phyloP scores from a whole-genome alignment of 164 flowering plant species.

The Brasenia schreberi region DNA sequence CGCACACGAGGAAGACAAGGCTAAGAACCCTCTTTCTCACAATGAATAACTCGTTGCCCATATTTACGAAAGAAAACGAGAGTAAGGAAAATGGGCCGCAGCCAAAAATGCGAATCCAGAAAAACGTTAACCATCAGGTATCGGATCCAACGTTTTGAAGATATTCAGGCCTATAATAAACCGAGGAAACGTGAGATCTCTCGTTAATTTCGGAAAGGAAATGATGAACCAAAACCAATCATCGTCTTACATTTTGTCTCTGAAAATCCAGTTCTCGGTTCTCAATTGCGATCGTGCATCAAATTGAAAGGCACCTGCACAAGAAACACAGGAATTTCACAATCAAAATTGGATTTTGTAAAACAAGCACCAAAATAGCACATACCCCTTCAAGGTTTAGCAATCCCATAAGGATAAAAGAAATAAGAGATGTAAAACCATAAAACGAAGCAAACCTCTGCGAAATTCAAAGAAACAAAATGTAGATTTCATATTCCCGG shows the following conservation, averaged over 20 bases:
- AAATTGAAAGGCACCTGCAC: not conserved
- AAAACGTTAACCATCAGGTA: not conserved
- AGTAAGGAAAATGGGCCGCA: not conserved
- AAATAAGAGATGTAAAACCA: not conserved
- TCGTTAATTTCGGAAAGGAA: not conserved
- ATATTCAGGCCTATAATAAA: not conserved
- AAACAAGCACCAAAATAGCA: not conserved
- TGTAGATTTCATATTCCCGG: not conserved
- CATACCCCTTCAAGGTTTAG: not conserved
- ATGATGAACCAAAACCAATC: not conserved
- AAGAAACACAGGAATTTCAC: not conserved
- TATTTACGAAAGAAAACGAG: not conserved
- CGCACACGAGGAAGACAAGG: not conserved
- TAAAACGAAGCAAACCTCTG: not conserved
- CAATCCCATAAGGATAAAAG: not conserved
- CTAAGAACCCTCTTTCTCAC: not conserved
- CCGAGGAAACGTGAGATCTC: not conserved
- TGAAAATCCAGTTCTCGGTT: not conserved
- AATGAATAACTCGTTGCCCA: not conserved
- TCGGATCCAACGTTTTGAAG: not conserved
- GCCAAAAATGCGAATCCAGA: not conserved
- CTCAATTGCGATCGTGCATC: not conserved
- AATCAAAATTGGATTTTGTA: not conserved
- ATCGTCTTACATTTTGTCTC: not conserved
- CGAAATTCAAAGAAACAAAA: not conserved